phyloP scores from a whole-genome alignment of 495 filamentous ascomycete genomes.

The Neurospora tetraspora region DNA sequence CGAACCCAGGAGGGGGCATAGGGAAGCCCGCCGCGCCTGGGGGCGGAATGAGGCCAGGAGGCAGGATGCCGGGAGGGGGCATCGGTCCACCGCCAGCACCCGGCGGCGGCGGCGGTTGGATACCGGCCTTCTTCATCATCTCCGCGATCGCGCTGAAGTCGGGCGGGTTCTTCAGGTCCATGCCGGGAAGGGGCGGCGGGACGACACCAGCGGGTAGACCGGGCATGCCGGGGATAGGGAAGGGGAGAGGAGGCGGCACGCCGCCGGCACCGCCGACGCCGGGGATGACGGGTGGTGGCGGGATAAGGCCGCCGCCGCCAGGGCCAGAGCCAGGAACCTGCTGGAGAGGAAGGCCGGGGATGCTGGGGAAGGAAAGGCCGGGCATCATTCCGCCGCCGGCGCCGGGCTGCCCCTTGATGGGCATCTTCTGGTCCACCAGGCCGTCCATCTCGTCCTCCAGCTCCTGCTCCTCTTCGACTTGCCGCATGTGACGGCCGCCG shows the following conservation, averaged over 20 bases:
- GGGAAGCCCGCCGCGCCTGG: constrained; percentile 29
- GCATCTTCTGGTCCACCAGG: constrained; percentile 89
- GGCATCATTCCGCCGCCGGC: constrained; percentile 22
- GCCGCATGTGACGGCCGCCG: constrained; percentile 65
- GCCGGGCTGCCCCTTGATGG: constrained; percentile 27
- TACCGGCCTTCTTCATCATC: constrained; percentile 47
- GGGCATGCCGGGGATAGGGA: constrained; percentile 28
- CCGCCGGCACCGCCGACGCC: constrained; percentile 2
- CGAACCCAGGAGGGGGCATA: constrained; percentile 35
- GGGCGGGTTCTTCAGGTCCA: constrained; percentile 50
- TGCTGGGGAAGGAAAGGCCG: constrained; percentile 32
- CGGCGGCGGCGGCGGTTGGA: constrained; percentile 36
- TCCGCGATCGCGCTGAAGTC: constrained; percentile 60
- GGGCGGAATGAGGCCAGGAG: constrained; percentile 42
- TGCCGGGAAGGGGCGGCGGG: constrained; percentile 35
- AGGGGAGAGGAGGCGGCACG: constrained; percentile 23
- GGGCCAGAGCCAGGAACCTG: constrained; percentile 14
- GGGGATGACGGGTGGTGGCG: constrained; percentile 21
- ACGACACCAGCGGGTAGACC: constrained; percentile 38
- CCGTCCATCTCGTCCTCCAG: constrained; percentile 87
- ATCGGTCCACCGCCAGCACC: constrained; percentile 3
- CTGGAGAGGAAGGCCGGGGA: constrained; percentile 40
- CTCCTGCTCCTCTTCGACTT: constrained; percentile 88
- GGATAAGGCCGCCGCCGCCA: constrained; percentile 13
- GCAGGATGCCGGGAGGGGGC: constrained; percentile 38